Conservation (phyloP, 2,329 filamentous ascomycete genomes). For the Verticillium zaregamsianum region DNA sequence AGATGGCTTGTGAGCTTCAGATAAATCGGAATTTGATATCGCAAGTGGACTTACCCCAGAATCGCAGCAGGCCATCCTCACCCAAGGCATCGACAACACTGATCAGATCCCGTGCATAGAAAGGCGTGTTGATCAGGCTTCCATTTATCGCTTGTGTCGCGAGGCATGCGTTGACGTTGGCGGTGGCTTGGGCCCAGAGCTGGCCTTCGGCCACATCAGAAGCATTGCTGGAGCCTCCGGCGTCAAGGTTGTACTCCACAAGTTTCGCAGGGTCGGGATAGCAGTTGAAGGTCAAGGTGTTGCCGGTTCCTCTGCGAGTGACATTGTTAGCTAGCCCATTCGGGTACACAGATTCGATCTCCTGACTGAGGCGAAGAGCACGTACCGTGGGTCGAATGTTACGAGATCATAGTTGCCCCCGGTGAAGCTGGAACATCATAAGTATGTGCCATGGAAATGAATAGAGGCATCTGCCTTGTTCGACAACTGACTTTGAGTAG, state of each 20-base stretch:
- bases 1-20: background rate
- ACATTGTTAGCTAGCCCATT: background rate
- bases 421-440: conserved; percentile 11
- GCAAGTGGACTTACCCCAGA: conserved; percentile 25
- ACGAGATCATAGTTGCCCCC: conserved; percentile 21
- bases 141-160: conserved; percentile 18
- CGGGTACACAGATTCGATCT: background rate
- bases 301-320: conserved; percentile 18
- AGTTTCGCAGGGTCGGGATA: background rate
- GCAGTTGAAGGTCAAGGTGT: conserved; percentile 21
- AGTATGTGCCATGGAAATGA: background rate
- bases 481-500: background rate
- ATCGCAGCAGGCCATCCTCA: conserved; percentile 34
- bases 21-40: background rate
- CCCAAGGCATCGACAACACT: conserved; percentile 31
- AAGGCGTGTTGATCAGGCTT: conserved; percentile 35
- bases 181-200: conserved; percentile 18
- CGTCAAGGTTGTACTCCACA: background rate
- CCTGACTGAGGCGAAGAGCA: background rate
- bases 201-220: conserved; percentile 3
- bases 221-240: background rate
- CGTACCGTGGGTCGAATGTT: conserved; percentile 21
- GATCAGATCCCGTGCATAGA: conserved; percentile 39
- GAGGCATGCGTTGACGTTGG: conserved; percentile 17
- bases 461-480: background rate